Conservation (phyloP, 768 basidiomycete genomes). For the Sarcomyxa edulis region DNA sequence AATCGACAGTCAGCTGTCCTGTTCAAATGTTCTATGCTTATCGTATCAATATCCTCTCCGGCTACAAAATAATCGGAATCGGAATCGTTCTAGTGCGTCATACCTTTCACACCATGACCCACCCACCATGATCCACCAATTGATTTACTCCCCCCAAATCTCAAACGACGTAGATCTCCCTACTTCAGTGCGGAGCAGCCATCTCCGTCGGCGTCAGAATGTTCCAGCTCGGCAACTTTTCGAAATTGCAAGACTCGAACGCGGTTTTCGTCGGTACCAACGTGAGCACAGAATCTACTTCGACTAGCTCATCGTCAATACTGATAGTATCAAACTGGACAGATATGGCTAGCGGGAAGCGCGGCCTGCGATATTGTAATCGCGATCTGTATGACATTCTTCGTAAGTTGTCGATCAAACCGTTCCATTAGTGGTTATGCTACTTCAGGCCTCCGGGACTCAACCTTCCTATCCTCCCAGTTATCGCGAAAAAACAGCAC, state of each 20-base stretch:
- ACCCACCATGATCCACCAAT: too few relatives aligned
- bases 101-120: background rate
- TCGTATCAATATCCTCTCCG: slow-evolving; percentile 12
- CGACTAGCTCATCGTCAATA: background rate
- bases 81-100: background rate
- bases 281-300: background rate
- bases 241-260: slow-evolving; percentile 4
- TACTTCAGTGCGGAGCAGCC: slow-evolving; percentile 9
- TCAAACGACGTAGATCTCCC: slow-evolving; percentile 10
- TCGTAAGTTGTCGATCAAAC: slow-evolving; percentile 15
- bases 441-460: too few relatives aligned
- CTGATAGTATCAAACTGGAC: background rate
- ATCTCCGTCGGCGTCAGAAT: slow-evolving; percentile 9
- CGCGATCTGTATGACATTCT: slow-evolving; percentile 16
- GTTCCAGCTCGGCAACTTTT: slow-evolving; percentile 8
- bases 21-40: slow-evolving; percentile 16
- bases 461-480: too few relatives aligned
- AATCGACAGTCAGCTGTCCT: slow-evolving; percentile 13
- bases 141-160: too few relatives aligned
- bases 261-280: slow-evolving; percentile 2
- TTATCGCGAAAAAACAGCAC: too few relatives aligned
- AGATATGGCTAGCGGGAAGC: slow-evolving; percentile 16
- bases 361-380: slow-evolving; percentile 19
- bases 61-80: slow-evolving; percentile 4
- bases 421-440: slow-evolving; percentile 12